phyloP scores from a whole-genome alignment of 1,284 basidiomycete genomes.

The Trametes sp. region DNA sequence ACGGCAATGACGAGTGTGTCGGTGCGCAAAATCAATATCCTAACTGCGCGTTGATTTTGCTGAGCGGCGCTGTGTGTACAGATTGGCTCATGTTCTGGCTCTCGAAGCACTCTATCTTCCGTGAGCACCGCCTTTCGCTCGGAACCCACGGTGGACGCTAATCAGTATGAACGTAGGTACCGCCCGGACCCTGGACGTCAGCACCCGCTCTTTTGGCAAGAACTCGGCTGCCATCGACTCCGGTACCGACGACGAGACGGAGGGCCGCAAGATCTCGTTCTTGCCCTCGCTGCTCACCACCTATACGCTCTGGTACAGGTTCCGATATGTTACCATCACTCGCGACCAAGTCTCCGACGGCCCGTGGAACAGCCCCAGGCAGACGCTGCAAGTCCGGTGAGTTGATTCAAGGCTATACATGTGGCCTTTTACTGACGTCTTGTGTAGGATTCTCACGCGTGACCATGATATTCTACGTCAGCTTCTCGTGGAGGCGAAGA shows the following conservation, averaged over 20 bases:
- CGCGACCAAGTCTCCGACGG: conserved; percentile 36
- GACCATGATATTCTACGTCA: conserved; percentile 54
- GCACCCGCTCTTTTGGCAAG: conserved; percentile 36
- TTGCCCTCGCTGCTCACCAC: conserved; percentile 39
- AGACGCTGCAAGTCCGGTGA: conserved; percentile 41
- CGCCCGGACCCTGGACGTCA: conserved; percentile 44
- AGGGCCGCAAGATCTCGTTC: conserved; percentile 40
- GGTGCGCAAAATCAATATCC: conserved; percentile 26
- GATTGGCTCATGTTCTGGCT: conserved; percentile 47
- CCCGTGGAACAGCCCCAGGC: conserved; percentile 33
- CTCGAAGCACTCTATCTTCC: conserved; percentile 43
- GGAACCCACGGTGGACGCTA: conserved; percentile 3
- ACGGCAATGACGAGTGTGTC: conserved; percentile 39
- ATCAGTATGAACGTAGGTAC: conserved; percentile 28
- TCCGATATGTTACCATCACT: conserved; percentile 39
- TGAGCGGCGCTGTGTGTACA: conserved; percentile 12
- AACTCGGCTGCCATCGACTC: conserved; percentile 25
- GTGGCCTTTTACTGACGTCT: background rate
- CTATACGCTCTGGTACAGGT: conserved; percentile 44
- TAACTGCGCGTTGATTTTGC: conserved; percentile 15
- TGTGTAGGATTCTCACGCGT: conserved; percentile 58
- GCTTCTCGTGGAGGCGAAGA: conserved; percentile 65
- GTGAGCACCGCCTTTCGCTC: conserved; percentile 26
- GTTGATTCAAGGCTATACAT: conserved; percentile 5
- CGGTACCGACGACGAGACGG: conserved; percentile 31